Conservation (phyloP, 176 grass and related monocot species). For the Poa pratensis region DNA sequence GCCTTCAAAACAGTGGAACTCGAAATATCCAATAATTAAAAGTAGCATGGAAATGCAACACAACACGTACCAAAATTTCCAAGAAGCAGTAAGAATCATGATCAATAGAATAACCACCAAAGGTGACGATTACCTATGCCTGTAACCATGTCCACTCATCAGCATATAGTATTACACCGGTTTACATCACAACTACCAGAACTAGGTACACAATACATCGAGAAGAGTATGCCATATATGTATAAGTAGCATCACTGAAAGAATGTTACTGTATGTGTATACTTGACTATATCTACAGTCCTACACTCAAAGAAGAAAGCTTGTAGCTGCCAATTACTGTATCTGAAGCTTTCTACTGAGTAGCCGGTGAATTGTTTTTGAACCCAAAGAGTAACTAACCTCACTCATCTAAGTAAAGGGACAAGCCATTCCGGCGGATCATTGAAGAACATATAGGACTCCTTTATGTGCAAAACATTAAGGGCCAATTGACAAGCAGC, state of each 20-base stretch:
- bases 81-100: not conserved
- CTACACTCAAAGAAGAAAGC: conserved; percentile 16
- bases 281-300: not conserved
- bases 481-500: not conserved
- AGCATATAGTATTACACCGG: not conserved
- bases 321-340: conserved; percentile 5
- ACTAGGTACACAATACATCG: not conserved
- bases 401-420: conserved; percentile 14
- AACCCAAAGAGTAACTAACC: conserved; percentile 7
- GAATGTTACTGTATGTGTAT: not conserved
- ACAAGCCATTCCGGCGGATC: conserved; percentile 16
- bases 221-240: not conserved
- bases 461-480: not conserved
- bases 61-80: not conserved
- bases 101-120: not conserved
- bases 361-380: not conserved
- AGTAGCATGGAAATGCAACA: not conserved
- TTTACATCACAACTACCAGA: not conserved
- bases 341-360: conserved; percentile 14
- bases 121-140: not conserved
- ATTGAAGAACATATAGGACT: not conserved
- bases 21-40: not conserved
- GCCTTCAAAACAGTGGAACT: not conserved
- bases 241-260: not conserved
- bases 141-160: not conserved